phyloP scores from a whole-genome alignment of 2,329 filamentous ascomycete species.

The Ophiostoma quercus region DNA sequence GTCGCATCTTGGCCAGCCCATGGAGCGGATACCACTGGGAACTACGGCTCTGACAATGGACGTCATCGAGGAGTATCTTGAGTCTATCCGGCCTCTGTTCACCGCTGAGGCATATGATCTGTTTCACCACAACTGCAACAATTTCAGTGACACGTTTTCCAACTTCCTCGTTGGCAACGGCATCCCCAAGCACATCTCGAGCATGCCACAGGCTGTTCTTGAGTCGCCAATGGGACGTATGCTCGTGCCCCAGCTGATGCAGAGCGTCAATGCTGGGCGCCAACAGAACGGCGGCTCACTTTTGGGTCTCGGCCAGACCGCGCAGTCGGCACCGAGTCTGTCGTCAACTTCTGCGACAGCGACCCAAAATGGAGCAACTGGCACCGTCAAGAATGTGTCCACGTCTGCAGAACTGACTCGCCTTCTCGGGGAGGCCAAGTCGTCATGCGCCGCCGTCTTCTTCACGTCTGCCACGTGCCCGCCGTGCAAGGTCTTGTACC shows the following conservation, averaged over 20 bases:
- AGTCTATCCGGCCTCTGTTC: slow-evolving; percentile 76
- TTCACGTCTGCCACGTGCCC: slow-evolving; percentile 86
- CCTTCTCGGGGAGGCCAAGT: slow-evolving; percentile 53
- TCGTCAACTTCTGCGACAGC: neutral
- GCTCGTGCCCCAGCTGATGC: slow-evolving; percentile 65
- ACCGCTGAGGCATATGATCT: slow-evolving; percentile 84
- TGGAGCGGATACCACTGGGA: slow-evolving; percentile 71
- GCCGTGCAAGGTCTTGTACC: slow-evolving; percentile 79
- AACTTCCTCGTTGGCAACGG: slow-evolving; percentile 84
- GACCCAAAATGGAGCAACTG: neutral
- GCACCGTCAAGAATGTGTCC: slow-evolving; percentile 5
- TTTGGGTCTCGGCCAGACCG: slow-evolving; percentile 44
- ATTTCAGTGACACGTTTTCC: slow-evolving; percentile 88
- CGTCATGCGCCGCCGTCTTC: slow-evolving; percentile 75
- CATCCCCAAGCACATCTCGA: slow-evolving; percentile 81
- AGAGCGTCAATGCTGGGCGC: slow-evolving; percentile 47
- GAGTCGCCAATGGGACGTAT: slow-evolving; percentile 84
- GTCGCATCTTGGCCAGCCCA: slow-evolving; percentile 80
- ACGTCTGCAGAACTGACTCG: slow-evolving; percentile 50
- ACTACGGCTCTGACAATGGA: slow-evolving; percentile 73
- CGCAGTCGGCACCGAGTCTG: slow-evolving; percentile 16
- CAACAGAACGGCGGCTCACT: slow-evolving; percentile 43
- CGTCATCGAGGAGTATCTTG: slow-evolving; percentile 78
- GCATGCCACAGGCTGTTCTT: slow-evolving; percentile 78
- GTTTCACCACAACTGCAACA: slow-evolving; percentile 92